phyloP scores from a whole-genome alignment of 139 green algal species.

The Astrephomene gubernaculifera region DNA sequence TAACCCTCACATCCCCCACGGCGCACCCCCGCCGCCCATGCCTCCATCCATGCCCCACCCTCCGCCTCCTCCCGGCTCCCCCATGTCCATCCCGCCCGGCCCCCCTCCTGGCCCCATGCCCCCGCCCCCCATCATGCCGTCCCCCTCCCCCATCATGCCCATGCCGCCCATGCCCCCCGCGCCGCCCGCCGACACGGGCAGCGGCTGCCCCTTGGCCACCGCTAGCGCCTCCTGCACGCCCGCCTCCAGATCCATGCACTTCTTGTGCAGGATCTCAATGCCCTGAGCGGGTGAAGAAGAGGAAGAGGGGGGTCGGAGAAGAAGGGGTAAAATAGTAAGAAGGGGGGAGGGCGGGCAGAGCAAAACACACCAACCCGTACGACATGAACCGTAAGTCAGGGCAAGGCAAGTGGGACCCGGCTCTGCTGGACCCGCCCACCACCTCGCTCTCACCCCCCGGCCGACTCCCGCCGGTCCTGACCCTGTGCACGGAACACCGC shows the following conservation, averaged over 20 bases:
- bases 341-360: too few relatives aligned
- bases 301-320: too few relatives aligned
- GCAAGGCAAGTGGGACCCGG: too few relatives aligned
- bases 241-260: conserved; percentile 33
- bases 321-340: too few relatives aligned
- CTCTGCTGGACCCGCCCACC: too few relatives aligned
- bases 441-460: too few relatives aligned
- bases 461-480: too few relatives aligned
- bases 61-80: neutral
- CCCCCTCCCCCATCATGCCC: neutral
- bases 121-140: neutral
- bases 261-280: conserved; percentile 23
- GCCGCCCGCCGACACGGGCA: neutral
- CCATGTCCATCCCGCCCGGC: conserved; percentile 9
- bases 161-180: neutral
- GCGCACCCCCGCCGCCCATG: neutral
- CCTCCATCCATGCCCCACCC: neutral
- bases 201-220: neutral
- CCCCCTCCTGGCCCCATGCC: conserved; percentile 3
- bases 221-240: neutral
- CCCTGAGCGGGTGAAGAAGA: neutral
- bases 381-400: too few relatives aligned
- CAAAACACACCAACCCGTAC: too few relatives aligned
- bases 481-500: too few relatives aligned
- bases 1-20: neutral